A percentile compares a stretch with the other conserved stretches of the same genome.
phyloP scores from a whole-genome alignment of 148 eudicot species.

The Silene uniflora region DNA sequence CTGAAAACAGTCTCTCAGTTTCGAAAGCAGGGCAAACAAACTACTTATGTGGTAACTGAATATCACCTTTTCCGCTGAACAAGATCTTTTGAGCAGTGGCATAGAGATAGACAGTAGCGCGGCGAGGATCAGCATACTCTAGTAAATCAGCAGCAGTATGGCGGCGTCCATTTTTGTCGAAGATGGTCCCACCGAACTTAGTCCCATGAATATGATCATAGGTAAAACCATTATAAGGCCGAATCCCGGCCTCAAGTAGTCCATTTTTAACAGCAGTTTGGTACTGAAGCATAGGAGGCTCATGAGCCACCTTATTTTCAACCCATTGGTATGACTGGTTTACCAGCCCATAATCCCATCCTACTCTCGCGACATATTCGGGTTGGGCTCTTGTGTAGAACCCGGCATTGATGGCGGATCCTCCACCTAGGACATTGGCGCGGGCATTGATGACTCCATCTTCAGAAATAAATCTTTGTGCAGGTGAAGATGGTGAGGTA shows the following conservation, averaged over 20 bases:
- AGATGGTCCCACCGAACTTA: conserved; percentile 76
- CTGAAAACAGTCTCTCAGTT: too few species aligned
- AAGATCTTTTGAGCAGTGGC: conserved; percentile 60
- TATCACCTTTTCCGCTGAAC: conserved; percentile 40
- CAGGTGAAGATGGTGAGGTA: conserved; percentile 51
- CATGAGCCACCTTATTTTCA: conserved; percentile 56
- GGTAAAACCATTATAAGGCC: conserved; percentile 68
- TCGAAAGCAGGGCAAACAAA: too few species aligned
- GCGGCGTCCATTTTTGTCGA: conserved; percentile 61
- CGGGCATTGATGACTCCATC: conserved; percentile 82
- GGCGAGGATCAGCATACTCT: conserved; percentile 60
- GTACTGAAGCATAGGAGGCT: conserved; percentile 52
- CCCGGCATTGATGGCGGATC: conserved; percentile 76
- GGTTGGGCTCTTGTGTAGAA: conserved; percentile 66
- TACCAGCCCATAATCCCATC: conserved; percentile 61
- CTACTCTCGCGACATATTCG: conserved; percentile 32
- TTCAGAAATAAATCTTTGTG: conserved; percentile 70
- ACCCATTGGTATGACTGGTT: conserved; percentile 78
- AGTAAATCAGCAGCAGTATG: conserved; percentile 89
- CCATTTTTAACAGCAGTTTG: conserved; percentile 74
- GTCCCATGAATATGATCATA: conserved; percentile 70
- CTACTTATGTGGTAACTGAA: neutral
- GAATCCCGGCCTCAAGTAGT: conserved; percentile 55
- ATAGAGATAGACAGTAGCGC: conserved; percentile 48
- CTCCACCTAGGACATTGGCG: conserved; percentile 75